Evolutionary conservation across 306 rosid genomes (phyloP).

Genomic region (Cucumis hystrix): DNA sequence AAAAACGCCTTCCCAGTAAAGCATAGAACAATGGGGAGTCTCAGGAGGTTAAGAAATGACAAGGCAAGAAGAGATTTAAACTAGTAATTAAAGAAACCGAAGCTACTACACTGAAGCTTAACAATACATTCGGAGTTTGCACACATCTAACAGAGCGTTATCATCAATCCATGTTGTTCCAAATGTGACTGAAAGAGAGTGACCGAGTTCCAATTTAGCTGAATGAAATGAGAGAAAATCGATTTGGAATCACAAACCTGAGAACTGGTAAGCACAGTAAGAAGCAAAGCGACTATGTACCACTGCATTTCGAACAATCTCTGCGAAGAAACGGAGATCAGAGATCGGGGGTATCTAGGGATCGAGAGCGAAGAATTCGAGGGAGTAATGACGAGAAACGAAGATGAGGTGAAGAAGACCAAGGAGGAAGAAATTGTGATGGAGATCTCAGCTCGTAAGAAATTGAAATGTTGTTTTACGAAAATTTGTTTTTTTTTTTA

Average conservation of each 20-base stretch:
- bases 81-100: not conserved
- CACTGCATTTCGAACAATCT: conserved; percentile 30
- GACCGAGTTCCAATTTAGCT: not conserved
- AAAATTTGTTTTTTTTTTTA: too few species aligned
- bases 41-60: not conserved
- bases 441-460: too few species aligned
- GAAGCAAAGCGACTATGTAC: conserved; percentile 48
- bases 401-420: not conserved
- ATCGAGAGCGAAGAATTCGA: not conserved
- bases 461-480: too few species aligned
- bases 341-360: not conserved
- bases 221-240: not conserved
- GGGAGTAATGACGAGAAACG: not conserved
- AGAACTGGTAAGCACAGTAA: conserved; percentile 52
- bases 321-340: not conserved
- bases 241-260: conserved; percentile 27
- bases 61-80: not conserved
- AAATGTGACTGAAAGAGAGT: not conserved
- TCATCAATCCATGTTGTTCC: not conserved
- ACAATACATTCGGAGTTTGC: not conserved
- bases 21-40: not conserved
- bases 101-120: not conserved
- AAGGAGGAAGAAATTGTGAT: not conserved
- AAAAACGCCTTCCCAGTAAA: too few species aligned
- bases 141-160: not conserved